Evolutionary conservation across 176 grass and related monocot species (phyloP).

Genomic region (bread wheat (Triticum aestivum)): DNA sequence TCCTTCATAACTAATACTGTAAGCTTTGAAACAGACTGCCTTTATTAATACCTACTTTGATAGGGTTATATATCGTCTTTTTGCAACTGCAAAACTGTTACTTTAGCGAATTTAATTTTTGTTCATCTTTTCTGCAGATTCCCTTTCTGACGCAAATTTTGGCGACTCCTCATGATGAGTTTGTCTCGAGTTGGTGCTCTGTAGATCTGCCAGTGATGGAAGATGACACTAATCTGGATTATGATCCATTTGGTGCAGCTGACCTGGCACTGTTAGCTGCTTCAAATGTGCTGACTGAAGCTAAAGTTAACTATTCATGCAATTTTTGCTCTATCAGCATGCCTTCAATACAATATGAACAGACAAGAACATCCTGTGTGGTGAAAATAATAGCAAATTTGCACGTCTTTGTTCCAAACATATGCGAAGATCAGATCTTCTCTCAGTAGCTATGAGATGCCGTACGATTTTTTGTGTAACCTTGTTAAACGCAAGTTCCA

Average conservation of each 20-base stretch:
- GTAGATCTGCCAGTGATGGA: constrained; percentile 64
- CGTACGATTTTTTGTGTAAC: constrained; percentile 16
- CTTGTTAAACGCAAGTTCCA: constrained; percentile 23
- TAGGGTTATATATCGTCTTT: constrained; percentile 9
- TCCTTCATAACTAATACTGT: constrained; percentile 85
- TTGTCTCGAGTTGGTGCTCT: constrained; percentile 83
- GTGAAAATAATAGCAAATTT: too few relatives aligned
- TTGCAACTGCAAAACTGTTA: constrained; percentile 1
- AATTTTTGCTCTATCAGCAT: too few relatives aligned
- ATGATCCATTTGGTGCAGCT: constrained; percentile 77
- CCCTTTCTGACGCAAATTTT: constrained; percentile 92
- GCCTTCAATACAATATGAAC: too few relatives aligned
- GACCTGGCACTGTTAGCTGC: neutral
- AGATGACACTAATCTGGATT: constrained; percentile 89
- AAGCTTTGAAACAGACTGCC: constrained; percentile 35
- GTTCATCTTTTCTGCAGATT: constrained; percentile 58
- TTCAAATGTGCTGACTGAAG: too few relatives aligned
- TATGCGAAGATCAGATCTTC: constrained; percentile 78
- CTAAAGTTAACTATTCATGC: too few relatives aligned
- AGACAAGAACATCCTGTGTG: too few relatives aligned
- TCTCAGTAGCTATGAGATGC: constrained; percentile 10
- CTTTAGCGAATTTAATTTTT: neutral
- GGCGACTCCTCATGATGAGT: constrained; percentile 72
- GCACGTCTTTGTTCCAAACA: constrained; percentile 53
- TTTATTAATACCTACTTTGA: neutral